These are phyloP conservation scores for Croton setiger DNA, from an alignment of 441 rosid genomes.

Conservation along the genomic window DNA sequence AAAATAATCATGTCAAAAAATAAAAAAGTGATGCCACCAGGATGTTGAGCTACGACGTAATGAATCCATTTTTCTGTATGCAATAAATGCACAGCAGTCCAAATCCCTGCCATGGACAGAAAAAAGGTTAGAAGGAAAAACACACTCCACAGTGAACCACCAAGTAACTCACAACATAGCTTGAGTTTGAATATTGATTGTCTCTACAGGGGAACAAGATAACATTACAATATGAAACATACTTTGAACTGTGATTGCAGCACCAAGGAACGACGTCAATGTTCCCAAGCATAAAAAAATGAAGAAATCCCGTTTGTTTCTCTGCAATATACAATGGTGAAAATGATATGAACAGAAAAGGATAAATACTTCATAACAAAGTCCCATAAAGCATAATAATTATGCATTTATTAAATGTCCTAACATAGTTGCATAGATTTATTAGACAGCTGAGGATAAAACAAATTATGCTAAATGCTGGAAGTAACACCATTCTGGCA, in stretches of 20 bases:
- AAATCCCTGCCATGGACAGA: slow-evolving; percentile 48
- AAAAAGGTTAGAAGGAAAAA: not conserved
- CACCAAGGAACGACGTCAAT: slow-evolving; percentile 45
- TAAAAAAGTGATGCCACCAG: slow-evolving; percentile 57
- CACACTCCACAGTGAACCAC: not conserved
- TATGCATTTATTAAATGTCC: not conserved
- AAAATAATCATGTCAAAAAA: slow-evolving; percentile 51
- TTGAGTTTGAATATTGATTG: not conserved
- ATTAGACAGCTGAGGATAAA: not conserved
- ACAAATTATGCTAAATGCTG: not conserved
- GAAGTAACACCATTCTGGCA: slow-evolving; percentile 1
- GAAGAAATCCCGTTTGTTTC: slow-evolving; percentile 85
- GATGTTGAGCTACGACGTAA: slow-evolving; percentile 50
- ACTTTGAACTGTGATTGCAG: slow-evolving; percentile 64
- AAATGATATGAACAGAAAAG: slow-evolving; percentile 9
- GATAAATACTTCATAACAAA: slow-evolving; percentile 1
- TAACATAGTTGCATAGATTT: not conserved
- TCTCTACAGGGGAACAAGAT: not conserved
- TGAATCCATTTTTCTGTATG: slow-evolving; percentile 52
- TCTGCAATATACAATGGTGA: slow-evolving; percentile 39
- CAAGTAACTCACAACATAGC: not conserved
- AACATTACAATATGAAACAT: slow-evolving; percentile 26
- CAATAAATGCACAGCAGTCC: slow-evolving; percentile 40
- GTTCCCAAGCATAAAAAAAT: slow-evolving; percentile 64
- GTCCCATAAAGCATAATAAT: not conserved